These are phyloP conservation scores for Lentithecium fluviatile DNA, from an alignment of 495 filamentous ascomycete species.

Conservation along the genomic window DNA sequence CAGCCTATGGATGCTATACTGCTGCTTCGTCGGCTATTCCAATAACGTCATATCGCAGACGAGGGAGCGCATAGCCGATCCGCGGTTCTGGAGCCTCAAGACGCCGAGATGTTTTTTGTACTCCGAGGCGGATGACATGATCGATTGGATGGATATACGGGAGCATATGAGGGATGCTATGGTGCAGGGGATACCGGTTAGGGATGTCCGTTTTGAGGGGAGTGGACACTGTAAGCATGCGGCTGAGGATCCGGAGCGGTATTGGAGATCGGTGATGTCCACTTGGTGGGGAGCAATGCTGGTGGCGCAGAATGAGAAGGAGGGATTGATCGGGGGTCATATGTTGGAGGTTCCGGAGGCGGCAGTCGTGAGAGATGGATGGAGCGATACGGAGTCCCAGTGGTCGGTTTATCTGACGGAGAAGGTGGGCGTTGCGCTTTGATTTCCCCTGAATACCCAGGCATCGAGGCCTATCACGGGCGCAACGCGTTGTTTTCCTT, in stretches of 20 bases:
- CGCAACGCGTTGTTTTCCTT: too few species aligned
- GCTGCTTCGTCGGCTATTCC: slow-evolving; percentile 26
- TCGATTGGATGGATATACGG: slow-evolving; percentile 42
- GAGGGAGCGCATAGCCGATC: slow-evolving; percentile 37
- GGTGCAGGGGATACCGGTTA: slow-evolving; percentile 23
- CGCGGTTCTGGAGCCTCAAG: slow-evolving; percentile 29
- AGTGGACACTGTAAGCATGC: slow-evolving; percentile 44
- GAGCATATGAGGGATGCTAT: slow-evolving; percentile 34
- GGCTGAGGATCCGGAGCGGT: slow-evolving; percentile 1
- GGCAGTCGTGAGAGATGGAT: too few species aligned
- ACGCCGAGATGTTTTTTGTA: slow-evolving; percentile 40
- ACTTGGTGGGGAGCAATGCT: too few species aligned
- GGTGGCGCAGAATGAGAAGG: too few species aligned
- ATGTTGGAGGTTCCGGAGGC: too few species aligned
- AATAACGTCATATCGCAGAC: slow-evolving; percentile 37
- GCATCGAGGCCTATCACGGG: too few species aligned
- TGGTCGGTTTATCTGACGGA: too few species aligned
- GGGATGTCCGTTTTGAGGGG: slow-evolving; percentile 38
- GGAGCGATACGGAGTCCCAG: too few species aligned
- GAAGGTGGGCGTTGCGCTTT: too few species aligned
- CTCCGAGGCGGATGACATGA: slow-evolving; percentile 41
- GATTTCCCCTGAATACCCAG: too few species aligned
- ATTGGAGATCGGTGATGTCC: slow-evolving; percentile 2
- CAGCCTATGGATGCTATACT: slow-evolving; percentile 29
- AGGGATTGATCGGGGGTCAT: too few species aligned